Base-by-base conservation (phyloP, 371 early-diverging fungal species). In the Mortierella sp. region DNA sequence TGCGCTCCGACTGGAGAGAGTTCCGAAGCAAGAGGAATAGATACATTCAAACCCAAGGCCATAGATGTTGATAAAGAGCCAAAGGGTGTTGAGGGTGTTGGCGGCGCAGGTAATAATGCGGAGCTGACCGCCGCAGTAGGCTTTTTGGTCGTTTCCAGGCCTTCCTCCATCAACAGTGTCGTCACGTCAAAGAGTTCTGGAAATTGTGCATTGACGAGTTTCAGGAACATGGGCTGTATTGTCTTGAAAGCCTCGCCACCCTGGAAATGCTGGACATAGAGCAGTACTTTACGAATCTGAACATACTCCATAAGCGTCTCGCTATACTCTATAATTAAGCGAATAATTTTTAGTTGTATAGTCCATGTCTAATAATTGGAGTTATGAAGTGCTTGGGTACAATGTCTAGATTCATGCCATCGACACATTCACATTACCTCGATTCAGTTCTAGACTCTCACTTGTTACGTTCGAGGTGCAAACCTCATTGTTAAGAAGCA, bases 141-240 rank as follows among this genome's bases (percentile, higher is more conserved):
- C 57, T 37, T 29, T 37, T 16, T 26, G 5, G 53, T 21, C 26
- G 53, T 9, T 7, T 60, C 30, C 21, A 65, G 19, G 1, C 65
- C 74, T 53, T 79, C 80, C 45, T 79, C 80, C 60, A 79, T 44
- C 19, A 79, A 61, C 9, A 79, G 51, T 14, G 80, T 79, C 21
- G 80, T 66, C 26, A 79, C 74, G 57, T 79, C 80, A 64, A 79
- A 79, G 4, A 79, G 59, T 51, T 79, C 80, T 28, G 80, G 80
- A 44, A 79, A 79, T 57, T 79, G 80, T 19, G 80, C 57, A 7
- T 72, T 73, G 52, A 73, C 64, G 16, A 79, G 67, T 46, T 79
- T 79, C 51, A 79, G 50, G 29, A 73, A 79, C 74, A 79, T 73
- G 52, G 80, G 80, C 50, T 79, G 80, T 0, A 79, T 69, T 6